Conservation (phyloP, 2,329 filamentous ascomycete species). For the Exophiala sp. region DNA sequence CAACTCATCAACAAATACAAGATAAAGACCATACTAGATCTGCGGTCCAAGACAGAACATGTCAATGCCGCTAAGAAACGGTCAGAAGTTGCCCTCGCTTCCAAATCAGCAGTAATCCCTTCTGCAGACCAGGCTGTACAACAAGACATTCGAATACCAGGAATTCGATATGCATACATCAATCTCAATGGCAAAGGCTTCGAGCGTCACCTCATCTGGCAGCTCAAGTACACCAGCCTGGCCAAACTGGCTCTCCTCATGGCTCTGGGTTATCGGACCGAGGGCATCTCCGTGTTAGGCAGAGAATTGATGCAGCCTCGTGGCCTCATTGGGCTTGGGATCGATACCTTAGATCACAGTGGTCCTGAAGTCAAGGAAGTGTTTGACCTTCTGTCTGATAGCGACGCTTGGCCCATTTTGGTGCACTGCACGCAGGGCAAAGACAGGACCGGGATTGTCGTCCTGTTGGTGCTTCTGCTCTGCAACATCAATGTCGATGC, state of each 20-base stretch:
- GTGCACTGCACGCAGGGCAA: constrained; percentile 89
- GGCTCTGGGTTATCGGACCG: constrained; percentile 62
- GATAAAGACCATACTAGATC: constrained; percentile 71
- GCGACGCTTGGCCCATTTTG: constrained; percentile 59
- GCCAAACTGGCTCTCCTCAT: constrained; percentile 61
- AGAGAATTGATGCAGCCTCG: constrained; percentile 67
- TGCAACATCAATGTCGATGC: constrained; percentile 48
- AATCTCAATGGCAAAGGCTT: constrained; percentile 72
- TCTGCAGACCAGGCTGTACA: constrained; percentile 51
- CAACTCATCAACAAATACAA: constrained; percentile 58
- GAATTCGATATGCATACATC: constrained; percentile 62
- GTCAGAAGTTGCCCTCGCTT: constrained; percentile 38
- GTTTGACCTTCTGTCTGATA: constrained; percentile 61
- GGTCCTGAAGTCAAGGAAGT: constrained; percentile 63
- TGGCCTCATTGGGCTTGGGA: constrained; percentile 67
- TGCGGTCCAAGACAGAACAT: constrained; percentile 78
- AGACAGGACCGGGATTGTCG: constrained; percentile 72
- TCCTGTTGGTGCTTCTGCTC: constrained; percentile 65
- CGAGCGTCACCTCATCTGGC: constrained; percentile 63
- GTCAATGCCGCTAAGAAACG: constrained; percentile 64
- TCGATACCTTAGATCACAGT: constrained; percentile 67
- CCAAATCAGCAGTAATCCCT: constrained; percentile 41
- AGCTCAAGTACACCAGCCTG: constrained; percentile 60
- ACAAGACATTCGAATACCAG: constrained; percentile 60
- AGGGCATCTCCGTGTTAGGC: constrained; percentile 67